These are phyloP conservation scores for Secale cereale DNA, from an alignment of 176 grass and related monocot species.

Conservation along the genomic window DNA sequence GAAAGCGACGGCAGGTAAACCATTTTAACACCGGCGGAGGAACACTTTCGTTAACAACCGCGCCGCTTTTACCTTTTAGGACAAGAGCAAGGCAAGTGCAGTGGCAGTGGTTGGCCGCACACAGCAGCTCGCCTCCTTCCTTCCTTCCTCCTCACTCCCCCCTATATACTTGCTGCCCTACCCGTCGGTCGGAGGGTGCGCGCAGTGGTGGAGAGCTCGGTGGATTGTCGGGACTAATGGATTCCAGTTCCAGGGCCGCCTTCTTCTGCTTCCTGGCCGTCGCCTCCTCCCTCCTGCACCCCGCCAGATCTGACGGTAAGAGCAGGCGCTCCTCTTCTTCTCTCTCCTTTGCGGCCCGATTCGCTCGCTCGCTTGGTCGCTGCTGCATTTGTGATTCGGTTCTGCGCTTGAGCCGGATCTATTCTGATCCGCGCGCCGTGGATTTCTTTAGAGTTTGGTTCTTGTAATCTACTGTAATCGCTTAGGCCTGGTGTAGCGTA, in stretches of 20 bases:
- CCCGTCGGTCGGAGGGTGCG: not conserved
- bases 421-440: not conserved
- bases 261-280: constrained; percentile 43
- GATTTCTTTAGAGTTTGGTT: not conserved
- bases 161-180: constrained; percentile 3
- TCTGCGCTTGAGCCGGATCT: constrained; percentile 15
- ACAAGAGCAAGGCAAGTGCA: not conserved
- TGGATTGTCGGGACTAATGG: constrained; percentile 20
- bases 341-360: not conserved
- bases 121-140: constrained; percentile 29
- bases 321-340: not conserved
- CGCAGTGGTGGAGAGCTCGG: not conserved
- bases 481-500: not conserved
- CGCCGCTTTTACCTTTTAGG: constrained; percentile 1
- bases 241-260: constrained; percentile 40
- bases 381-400: no score
- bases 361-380: no score
- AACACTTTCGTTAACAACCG: no score
- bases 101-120: constrained; percentile 31
- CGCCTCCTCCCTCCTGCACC: constrained; percentile 43
- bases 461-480: not conserved
- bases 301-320: constrained; percentile 79
- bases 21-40: not conserved
- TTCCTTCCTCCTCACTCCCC: constrained; percentile 18
- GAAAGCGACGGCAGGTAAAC: not conserved